Evolutionary conservation across 495 filamentous ascomycete genomes (phyloP).

Genomic region (Copromyces sp.): DNA sequence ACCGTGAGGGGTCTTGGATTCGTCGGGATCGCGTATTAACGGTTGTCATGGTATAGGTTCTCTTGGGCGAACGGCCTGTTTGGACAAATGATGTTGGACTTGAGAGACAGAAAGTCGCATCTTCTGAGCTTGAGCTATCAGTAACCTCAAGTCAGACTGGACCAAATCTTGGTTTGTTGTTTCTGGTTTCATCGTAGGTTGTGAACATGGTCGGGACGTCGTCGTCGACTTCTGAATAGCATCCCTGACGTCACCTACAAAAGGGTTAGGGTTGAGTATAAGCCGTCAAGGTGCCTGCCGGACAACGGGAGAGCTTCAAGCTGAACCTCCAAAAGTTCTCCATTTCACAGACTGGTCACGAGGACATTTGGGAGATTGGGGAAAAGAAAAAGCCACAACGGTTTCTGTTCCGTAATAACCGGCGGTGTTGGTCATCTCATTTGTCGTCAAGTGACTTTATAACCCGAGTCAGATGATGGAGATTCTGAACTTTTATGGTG

Average conservation of each 20-base stretch:
- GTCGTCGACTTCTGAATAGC: background rate
- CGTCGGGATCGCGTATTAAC: background rate
- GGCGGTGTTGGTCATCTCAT: background rate
- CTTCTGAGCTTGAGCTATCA: slow-evolving; percentile 28
- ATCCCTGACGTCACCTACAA: background rate
- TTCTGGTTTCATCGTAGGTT: no score
- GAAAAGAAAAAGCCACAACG: background rate
- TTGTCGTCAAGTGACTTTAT: background rate
- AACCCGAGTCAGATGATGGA: background rate
- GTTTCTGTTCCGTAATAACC: background rate
- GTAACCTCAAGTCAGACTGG: background rate
- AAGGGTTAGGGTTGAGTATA: background rate
- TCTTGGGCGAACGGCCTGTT: slow-evolving; percentile 53
- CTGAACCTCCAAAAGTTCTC: background rate
- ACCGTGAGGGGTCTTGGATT: background rate
- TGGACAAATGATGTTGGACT: slow-evolving; percentile 45
- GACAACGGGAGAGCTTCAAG: background rate
- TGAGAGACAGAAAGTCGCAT: slow-evolving; percentile 39
- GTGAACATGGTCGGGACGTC: background rate
- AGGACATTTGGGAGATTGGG: background rate
- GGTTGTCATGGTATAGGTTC: slow-evolving; percentile 25
- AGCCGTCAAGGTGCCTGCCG: background rate
- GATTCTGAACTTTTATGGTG: background rate
- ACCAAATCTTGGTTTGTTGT: no score
- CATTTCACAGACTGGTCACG: background rate